These are phyloP conservation scores for Vigna reflexopilosa DNA, from an alignment of 306 rosid species.

Conservation along the genomic window DNA sequence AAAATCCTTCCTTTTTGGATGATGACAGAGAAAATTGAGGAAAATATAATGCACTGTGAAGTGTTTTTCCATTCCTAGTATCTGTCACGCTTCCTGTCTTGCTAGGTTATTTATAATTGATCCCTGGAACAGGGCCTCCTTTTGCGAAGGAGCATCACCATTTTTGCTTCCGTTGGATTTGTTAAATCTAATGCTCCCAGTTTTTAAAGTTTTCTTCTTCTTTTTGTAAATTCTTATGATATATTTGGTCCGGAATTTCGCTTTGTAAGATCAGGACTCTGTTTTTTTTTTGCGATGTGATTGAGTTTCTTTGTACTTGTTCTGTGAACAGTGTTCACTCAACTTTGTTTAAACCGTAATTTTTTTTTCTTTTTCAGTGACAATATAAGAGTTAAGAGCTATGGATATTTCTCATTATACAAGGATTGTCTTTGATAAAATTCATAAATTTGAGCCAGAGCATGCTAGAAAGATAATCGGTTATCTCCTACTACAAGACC, in stretches of 20 bases:
- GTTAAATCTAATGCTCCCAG: conserved; percentile 16
- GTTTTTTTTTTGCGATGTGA: not conserved
- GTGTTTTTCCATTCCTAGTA: conserved; percentile 3
- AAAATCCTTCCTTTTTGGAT: conserved; percentile 42
- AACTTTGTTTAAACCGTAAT: not conserved
- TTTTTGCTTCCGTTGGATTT: not conserved
- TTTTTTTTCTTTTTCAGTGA: conserved; percentile 43
- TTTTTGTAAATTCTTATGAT: not conserved
- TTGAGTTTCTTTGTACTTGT: not conserved
- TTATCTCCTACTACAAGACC: conserved; percentile 66
- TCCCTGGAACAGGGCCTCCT: conserved; percentile 18
- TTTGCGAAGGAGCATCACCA: not conserved
- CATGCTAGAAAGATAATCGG: conserved; percentile 66
- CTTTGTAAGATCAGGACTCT: not conserved
- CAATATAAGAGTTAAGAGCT: conserved; percentile 30
- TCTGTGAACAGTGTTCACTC: not conserved
- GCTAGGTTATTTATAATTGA: conserved; percentile 13
- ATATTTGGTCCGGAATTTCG: conserved; percentile 13
- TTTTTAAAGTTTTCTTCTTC: not conserved
- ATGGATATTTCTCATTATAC: conserved; percentile 76
- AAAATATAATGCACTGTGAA: conserved; percentile 20
- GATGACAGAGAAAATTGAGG: conserved; percentile 31
- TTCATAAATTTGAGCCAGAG: conserved; percentile 72
- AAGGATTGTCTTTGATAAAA: conserved; percentile 57
- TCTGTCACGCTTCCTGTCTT: not conserved